phyloP scores from a whole-genome alignment of 345 rosid species.

The Populus tremula region DNA sequence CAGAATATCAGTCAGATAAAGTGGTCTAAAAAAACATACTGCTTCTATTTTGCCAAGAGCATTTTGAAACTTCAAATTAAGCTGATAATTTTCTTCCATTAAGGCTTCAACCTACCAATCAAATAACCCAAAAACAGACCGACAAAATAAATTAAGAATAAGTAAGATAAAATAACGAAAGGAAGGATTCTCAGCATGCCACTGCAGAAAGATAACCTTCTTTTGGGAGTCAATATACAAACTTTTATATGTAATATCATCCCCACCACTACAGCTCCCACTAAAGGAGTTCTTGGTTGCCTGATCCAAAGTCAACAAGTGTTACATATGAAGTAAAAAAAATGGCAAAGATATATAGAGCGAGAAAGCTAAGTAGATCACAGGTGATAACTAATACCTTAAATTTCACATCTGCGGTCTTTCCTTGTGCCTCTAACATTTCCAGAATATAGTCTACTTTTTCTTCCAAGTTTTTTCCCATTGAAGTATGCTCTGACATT shows the following conservation, averaged over 20 bases:
- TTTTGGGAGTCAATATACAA: constrained; percentile 50
- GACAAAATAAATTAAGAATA: background rate
- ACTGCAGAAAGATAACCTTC: constrained; percentile 33
- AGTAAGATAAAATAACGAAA: background rate
- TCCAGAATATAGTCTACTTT: constrained; percentile 27
- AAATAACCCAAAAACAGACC: background rate
- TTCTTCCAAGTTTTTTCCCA: constrained; percentile 24
- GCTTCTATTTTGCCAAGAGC: constrained; percentile 24
- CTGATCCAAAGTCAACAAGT: constrained; percentile 17
- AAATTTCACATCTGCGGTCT: constrained; percentile 14
- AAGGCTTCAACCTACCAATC: constrained; percentile 27
- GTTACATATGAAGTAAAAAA: background rate
- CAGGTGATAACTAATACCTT: constrained; percentile 19
- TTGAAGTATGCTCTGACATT: constrained; percentile 12
- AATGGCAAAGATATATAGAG: background rate
- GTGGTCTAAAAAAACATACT: constrained; percentile 10
- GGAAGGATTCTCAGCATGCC: background rate
- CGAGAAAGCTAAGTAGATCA: background rate
- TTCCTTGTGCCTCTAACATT: constrained; percentile 28
- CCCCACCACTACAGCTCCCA: constrained; percentile 8
- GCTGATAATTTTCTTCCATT: constrained; percentile 22
- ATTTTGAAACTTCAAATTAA: constrained; percentile 10
- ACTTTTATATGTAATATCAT: constrained; percentile 31
- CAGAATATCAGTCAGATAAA: background rate
- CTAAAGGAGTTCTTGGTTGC: constrained; percentile 8